A percentile compares a stretch with the other conserved stretches of the same genome.
These are phyloP conservation scores for Aureobasidium sp. DNA, from an alignment of 2,329 filamentous ascomycete genomes.

Conservation along the genomic window DNA sequence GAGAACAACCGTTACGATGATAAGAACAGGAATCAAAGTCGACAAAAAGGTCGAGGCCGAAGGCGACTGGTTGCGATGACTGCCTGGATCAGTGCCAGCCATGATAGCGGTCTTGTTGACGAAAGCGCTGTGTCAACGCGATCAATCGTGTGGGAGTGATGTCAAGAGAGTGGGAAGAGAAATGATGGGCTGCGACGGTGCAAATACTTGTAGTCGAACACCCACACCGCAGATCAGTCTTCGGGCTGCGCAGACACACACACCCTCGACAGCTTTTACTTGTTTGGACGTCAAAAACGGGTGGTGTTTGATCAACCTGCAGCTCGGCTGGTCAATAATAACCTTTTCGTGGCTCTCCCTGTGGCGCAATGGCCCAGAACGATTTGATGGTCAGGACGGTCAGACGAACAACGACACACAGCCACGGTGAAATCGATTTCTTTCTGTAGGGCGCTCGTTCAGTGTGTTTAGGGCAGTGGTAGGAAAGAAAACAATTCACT, in stretches of 20 bases:
- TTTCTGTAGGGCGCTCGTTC: neutral
- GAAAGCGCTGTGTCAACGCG: neutral
- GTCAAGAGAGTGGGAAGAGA: neutral
- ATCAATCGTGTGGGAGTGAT: neutral
- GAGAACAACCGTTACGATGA: conserved; percentile 27
- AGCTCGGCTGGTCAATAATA: neutral
- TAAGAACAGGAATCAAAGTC: conserved; percentile 28
- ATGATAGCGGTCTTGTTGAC: conserved; percentile 6
- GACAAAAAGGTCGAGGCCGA: conserved; percentile 28
- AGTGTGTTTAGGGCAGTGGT: neutral
- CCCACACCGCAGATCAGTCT: conserved; percentile 3
- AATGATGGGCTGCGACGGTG: neutral
- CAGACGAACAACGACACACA: conserved; percentile 3
- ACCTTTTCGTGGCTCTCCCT: conserved; percentile 5
- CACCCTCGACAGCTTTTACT: conserved; percentile 1
- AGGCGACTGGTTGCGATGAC: conserved; percentile 19
- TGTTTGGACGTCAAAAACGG: conserved; percentile 5
- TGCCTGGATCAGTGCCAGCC: neutral
- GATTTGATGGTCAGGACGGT: neutral
- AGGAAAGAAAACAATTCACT: neutral
- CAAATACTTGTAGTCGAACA: neutral
- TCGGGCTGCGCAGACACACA: conserved; percentile 4
- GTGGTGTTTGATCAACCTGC: conserved; percentile 8
- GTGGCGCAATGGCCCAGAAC: conserved; percentile 9
- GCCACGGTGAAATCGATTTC: neutral